Percentiles rank a stretch among this genome's conserved stretches.
Evolutionary conservation across 2,329 filamentous ascomycete species (phyloP).

Genomic region (Apiospora koreana): DNA sequence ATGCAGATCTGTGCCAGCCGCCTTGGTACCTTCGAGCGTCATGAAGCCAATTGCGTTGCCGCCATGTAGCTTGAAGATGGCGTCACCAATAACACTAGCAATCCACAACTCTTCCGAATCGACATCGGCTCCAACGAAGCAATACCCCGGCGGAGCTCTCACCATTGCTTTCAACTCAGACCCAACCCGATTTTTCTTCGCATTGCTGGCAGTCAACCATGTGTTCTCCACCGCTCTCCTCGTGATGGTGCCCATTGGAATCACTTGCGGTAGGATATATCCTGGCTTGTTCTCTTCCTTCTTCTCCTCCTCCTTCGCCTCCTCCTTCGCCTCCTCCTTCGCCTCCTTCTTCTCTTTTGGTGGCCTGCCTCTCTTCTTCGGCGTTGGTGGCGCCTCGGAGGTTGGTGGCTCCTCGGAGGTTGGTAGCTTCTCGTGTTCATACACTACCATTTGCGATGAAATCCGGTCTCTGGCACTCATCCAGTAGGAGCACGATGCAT

Average conservation of each 20-base stretch:
- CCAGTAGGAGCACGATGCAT: slow-evolving; percentile 98
- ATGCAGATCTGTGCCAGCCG: slow-evolving; percentile 90
- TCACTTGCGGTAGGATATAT: slow-evolving; percentile 91
- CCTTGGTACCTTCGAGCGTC: slow-evolving; percentile 95
- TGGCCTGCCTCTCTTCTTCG: not conserved
- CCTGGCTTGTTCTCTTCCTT: slow-evolving; percentile 47
- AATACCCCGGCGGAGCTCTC: slow-evolving; percentile 84
- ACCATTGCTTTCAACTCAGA: slow-evolving; percentile 98
- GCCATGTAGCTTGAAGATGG: slow-evolving; percentile 91
- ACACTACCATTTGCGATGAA: slow-evolving; percentile 93
- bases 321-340: too few relatives aligned
- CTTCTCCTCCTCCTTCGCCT: not conserved
- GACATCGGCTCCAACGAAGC: slow-evolving; percentile 94
- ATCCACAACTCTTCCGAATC: slow-evolving; percentile 99
- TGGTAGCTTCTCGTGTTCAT: slow-evolving; percentile 61
- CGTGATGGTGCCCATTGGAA: slow-evolving; percentile 98
- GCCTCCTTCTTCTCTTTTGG: not conserved
- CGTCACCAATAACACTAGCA: slow-evolving; percentile 90
- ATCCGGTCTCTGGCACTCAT: slow-evolving; percentile 94
- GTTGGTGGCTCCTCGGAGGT: not conserved
- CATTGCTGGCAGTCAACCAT: slow-evolving; percentile 97
- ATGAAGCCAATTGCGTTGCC: slow-evolving; percentile 98
- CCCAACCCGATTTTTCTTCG: slow-evolving; percentile 92
- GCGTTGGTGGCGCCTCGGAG: slow-evolving; percentile 43
- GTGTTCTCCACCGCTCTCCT: slow-evolving; percentile 94